Evolutionary conservation across 306 rosid species (phyloP).

Genomic region (Malus fusca): DNA sequence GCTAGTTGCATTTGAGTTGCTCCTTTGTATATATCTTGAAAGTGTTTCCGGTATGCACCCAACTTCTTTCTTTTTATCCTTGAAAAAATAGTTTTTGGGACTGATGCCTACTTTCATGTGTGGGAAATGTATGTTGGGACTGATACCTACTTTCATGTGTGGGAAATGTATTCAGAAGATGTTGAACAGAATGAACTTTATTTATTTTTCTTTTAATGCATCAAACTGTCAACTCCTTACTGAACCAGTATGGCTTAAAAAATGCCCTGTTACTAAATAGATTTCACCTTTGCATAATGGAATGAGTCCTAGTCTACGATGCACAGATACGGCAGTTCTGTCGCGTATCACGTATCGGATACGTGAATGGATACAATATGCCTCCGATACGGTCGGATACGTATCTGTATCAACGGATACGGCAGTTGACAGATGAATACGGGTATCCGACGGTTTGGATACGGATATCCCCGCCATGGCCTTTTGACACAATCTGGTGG

Average conservation of each 20-base stretch:
- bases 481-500: no score
- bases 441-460: no score
- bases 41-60: slow-evolving; percentile 55
- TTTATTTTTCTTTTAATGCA: neutral
- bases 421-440: no score
- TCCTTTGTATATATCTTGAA: slow-evolving; percentile 96
- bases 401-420: no score
- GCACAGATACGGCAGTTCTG: no score
- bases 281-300: neutral
- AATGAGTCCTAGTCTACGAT: neutral
- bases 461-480: no score
- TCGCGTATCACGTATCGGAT: no score
- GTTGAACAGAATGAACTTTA: neutral
- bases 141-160: neutral
- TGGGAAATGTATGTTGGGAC: slow-evolving; percentile 3
- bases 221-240: neutral
- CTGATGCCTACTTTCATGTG: neutral
- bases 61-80: slow-evolving; percentile 3
- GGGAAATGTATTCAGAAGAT: neutral
- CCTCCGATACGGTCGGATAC: no score
- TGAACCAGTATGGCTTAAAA: neutral
- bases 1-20: slow-evolving; percentile 92
- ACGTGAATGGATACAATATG: no score
- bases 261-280: neutral
- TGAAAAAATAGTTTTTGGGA: neutral